phyloP scores from a whole-genome alignment of 2,329 filamentous ascomycete genomes.

The Didymella segeticola region DNA sequence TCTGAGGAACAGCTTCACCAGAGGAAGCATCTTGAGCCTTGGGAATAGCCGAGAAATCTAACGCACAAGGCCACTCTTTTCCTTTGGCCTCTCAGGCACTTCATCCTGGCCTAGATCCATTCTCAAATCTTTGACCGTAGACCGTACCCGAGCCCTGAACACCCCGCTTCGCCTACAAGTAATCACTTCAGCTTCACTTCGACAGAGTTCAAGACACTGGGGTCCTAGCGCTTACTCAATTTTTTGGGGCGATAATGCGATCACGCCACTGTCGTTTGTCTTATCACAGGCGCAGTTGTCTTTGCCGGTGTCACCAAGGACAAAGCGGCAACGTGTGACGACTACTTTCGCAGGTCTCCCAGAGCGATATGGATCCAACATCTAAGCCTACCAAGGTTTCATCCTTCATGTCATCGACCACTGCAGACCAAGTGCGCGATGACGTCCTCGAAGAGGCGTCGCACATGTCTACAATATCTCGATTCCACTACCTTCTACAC shows the following conservation, averaged over 20 bases:
- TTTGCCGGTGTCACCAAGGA: background rate
- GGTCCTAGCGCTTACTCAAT: background rate
- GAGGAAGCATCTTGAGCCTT: constrained; percentile 25
- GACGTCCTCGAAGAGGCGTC: background rate
- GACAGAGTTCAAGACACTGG: background rate
- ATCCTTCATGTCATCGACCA: background rate
- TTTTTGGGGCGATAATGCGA: background rate
- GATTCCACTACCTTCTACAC: constrained; percentile 19
- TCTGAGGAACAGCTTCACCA: constrained; percentile 29
- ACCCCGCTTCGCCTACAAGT: background rate
- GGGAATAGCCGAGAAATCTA: constrained; percentile 12
- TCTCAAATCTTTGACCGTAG: background rate
- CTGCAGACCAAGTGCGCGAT: background rate
- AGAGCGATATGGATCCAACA: background rate
- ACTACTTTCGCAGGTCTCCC: background rate
- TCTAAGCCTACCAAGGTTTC: background rate
- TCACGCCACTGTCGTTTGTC: constrained; percentile 6
- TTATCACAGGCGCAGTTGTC: background rate
- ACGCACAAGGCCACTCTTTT: background rate
- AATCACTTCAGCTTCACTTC: background rate
- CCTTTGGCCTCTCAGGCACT: background rate
- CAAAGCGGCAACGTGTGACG: background rate
- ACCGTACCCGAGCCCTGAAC: background rate
- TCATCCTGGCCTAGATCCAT: background rate
- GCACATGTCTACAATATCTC: constrained; percentile 3